These are phyloP conservation scores for Thielaviopsis ethacetica DNA, from an alignment of 2,329 filamentous ascomycete species.

Conservation along the genomic window DNA sequence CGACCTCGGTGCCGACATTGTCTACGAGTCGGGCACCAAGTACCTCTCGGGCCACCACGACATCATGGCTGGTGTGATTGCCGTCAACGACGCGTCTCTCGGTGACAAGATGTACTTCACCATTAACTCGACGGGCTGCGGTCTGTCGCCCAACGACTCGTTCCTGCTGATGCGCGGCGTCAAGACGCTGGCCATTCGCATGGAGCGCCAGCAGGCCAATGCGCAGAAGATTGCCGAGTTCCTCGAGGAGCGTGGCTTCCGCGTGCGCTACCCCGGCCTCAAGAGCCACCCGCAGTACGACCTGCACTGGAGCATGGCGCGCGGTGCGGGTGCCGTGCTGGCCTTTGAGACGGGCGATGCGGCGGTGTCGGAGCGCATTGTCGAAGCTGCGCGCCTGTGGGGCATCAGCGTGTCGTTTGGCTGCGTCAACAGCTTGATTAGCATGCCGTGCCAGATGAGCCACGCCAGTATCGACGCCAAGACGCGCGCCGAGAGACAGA, in stretches of 20 bases:
- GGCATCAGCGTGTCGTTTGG: conserved; percentile 95
- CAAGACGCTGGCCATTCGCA: conserved; percentile 91
- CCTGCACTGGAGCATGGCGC: conserved; percentile 86
- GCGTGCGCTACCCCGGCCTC: conserved; percentile 84
- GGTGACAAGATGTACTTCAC: conserved; percentile 90
- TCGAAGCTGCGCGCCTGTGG: conserved; percentile 82
- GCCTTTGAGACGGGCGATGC: conserved; percentile 92
- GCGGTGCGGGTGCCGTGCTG: conserved; percentile 83
- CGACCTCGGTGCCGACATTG: conserved; percentile 85
- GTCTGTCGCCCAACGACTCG: conserved; percentile 84
- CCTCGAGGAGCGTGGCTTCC: conserved; percentile 80
- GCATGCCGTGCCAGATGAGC: conserved; percentile 99
- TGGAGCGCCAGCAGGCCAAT: conserved; percentile 96
- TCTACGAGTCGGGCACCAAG: conserved; percentile 96
- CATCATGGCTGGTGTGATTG: conserved; percentile 95
- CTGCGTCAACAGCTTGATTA: conserved; percentile 95
- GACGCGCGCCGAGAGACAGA: conserved; percentile 70
- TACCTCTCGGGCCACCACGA: conserved; percentile 97
- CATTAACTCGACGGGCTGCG: conserved; percentile 92
- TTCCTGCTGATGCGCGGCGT: conserved; percentile 91
- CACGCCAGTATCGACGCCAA: conserved; percentile 96
- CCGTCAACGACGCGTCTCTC: conserved; percentile 65
- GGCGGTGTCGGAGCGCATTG: conserved; percentile 72
- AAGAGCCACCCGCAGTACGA: conserved; percentile 94
- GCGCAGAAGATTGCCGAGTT: conserved; percentile 84